phyloP scores from a whole-genome alignment of 345 rosid genomes.

The Eucalyptus coolabah region DNA sequence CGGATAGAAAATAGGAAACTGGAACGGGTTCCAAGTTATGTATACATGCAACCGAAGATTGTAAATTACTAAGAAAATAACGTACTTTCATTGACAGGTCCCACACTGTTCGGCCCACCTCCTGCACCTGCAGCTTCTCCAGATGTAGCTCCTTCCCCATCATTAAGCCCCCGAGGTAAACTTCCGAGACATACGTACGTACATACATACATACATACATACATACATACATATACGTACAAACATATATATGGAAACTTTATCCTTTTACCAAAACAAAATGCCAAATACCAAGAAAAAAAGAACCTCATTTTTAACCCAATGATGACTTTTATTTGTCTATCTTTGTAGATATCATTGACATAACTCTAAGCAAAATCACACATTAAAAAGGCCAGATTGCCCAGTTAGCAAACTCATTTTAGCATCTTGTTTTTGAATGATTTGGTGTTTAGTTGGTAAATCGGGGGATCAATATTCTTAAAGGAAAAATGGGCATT shows the following conservation, averaged over 20 bases:
- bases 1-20: not conserved
- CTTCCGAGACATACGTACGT: not conserved
- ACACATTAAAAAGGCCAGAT: not conserved
- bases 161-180: slow-evolving; percentile 44
- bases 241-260: not conserved
- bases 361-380: not conserved
- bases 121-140: slow-evolving; percentile 24
- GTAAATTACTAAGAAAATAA: not conserved
- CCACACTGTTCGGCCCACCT: slow-evolving; percentile 36
- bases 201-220: not conserved
- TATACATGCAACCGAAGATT: not conserved
- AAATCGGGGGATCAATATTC: not conserved
- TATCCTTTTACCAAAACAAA: not conserved
- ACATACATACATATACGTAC: too few relatives aligned
- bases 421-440: not conserved
- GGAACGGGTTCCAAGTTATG: not conserved
- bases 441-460: not conserved
- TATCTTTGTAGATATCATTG: not conserved
- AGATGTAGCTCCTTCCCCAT: not conserved
- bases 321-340: not conserved
- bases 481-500: not conserved
- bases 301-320: not conserved
- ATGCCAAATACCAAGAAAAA: not conserved
- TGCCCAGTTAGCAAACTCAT: not conserved
- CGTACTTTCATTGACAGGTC: slow-evolving; percentile 24